Conservation (phyloP, 2,329 filamentous ascomycete species). For the Huntiella bhutanensis region DNA sequence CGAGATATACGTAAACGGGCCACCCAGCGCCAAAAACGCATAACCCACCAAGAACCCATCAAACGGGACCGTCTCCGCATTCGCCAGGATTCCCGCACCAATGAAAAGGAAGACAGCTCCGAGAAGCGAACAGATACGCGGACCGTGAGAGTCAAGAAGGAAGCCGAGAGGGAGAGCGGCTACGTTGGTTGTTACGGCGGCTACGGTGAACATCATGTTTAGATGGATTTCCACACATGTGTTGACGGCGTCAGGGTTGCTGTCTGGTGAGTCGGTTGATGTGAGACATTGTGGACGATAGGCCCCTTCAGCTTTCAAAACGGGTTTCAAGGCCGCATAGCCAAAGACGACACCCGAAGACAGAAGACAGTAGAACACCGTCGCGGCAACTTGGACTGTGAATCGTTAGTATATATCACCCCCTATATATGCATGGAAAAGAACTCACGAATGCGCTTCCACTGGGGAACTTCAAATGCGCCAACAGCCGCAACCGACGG, state of each 20-base stretch:
- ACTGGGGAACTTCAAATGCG: constrained; percentile 34
- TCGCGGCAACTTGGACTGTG: constrained; percentile 21
- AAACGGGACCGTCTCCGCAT: constrained; percentile 42
- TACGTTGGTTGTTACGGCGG: constrained; percentile 74
- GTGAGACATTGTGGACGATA: constrained; percentile 42
- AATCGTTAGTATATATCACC: too few relatives aligned
- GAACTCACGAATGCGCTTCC: constrained; percentile 33
- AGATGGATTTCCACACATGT: constrained; percentile 42
- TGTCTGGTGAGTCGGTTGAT: constrained; percentile 14
- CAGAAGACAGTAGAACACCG: constrained; percentile 22
- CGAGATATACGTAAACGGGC: constrained; percentile 65
- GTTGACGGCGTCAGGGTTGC: constrained; percentile 16
- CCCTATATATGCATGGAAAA: not conserved
- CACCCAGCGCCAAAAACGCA: constrained; percentile 57
- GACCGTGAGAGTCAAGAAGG: constrained; percentile 67
- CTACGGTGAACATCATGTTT: constrained; percentile 85
- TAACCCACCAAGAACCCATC: constrained; percentile 62
- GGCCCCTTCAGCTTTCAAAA: constrained; percentile 54
- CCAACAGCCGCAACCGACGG: constrained; percentile 26
- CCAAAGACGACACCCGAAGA: constrained; percentile 58
- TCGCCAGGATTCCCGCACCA: constrained; percentile 57
- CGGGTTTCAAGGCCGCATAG: constrained; percentile 67
- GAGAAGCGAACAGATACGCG: constrained; percentile 53
- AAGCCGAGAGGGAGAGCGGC: constrained; percentile 71
- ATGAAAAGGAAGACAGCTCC: constrained; percentile 48